Conservation (phyloP, 257 asterid genomes). For the Solanum dulcamara region DNA sequence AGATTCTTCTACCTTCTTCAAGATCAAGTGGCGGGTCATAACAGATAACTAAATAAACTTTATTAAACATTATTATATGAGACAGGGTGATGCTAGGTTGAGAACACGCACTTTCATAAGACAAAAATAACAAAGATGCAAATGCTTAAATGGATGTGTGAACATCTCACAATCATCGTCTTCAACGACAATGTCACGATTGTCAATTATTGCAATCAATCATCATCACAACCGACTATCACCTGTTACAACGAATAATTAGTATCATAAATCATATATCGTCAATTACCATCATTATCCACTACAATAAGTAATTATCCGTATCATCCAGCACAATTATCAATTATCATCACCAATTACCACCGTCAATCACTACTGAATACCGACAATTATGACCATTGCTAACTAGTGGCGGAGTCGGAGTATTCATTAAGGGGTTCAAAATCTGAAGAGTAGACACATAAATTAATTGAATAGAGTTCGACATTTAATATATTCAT, state of each 20-base stretch:
- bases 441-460: too few species aligned
- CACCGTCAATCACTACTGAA: rapidly evolving
- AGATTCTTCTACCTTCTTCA: too few species aligned
- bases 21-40: too few species aligned
- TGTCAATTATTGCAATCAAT: neutral
- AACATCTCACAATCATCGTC: neutral
- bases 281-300: neutral
- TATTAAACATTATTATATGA: neutral
- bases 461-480: too few species aligned
- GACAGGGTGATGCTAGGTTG: neutral
- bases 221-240: neutral
- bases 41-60: too few species aligned
- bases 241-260: neutral
- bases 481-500: too few species aligned
- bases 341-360: neutral
- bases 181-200: neutral
- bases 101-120: neutral
- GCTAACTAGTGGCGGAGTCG: too few species aligned
- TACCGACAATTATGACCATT: neutral
- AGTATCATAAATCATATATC: neutral
- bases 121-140: neutral
- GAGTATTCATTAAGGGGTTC: too few species aligned
- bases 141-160: neutral
- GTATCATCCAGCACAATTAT: neutral
- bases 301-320: neutral